phyloP scores from a whole-genome alignment of 192 early-diverging fungal species.

The Gorgonomyces haynaldii region DNA sequence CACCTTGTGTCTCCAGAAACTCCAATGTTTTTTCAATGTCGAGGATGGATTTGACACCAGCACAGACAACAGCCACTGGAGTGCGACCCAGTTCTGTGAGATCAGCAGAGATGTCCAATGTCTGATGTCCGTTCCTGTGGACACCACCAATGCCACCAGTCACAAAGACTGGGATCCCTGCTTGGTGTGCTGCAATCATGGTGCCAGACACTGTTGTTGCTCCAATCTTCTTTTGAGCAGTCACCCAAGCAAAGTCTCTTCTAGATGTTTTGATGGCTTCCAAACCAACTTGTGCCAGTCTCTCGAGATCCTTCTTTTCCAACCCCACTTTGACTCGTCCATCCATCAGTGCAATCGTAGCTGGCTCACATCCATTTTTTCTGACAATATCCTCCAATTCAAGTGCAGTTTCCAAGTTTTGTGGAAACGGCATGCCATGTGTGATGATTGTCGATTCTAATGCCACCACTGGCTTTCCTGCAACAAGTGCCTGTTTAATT shows the following conservation, averaged over 20 bases:
- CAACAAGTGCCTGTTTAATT: conserved; percentile 47
- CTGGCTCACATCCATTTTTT: conserved; percentile 62
- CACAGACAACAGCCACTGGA: conserved; percentile 89
- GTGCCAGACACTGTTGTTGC: conserved; percentile 91
- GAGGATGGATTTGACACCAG: conserved; percentile 93
- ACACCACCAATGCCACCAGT: conserved; percentile 98
- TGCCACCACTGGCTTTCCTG: conserved; percentile 67
- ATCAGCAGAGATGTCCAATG: conserved; percentile 87
- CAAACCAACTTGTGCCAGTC: conserved; percentile 48
- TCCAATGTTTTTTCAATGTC: conserved; percentile 89
- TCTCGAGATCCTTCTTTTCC: conserved; percentile 40
- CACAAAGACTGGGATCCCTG: conserved; percentile 83
- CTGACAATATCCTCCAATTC: conserved; percentile 68
- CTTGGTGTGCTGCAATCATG: conserved; percentile 73
- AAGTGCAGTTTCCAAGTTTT: conserved; percentile 76
- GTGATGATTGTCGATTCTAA: conserved; percentile 92
- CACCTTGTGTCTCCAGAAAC: conserved; percentile 83
- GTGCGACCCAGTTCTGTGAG: conserved; percentile 81
- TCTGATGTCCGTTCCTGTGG: conserved; percentile 60
- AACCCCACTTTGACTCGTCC: conserved; percentile 79
- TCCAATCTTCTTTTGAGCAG: conserved; percentile 35
- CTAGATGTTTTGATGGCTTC: conserved; percentile 69
- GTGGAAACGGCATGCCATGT: conserved; percentile 92
- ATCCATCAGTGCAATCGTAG: conserved; percentile 81
- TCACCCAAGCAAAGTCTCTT: conserved; percentile 67